Base-by-base conservation (phyloP, 2,329 filamentous ascomycete genomes). In the Penicillium sp. region DNA sequence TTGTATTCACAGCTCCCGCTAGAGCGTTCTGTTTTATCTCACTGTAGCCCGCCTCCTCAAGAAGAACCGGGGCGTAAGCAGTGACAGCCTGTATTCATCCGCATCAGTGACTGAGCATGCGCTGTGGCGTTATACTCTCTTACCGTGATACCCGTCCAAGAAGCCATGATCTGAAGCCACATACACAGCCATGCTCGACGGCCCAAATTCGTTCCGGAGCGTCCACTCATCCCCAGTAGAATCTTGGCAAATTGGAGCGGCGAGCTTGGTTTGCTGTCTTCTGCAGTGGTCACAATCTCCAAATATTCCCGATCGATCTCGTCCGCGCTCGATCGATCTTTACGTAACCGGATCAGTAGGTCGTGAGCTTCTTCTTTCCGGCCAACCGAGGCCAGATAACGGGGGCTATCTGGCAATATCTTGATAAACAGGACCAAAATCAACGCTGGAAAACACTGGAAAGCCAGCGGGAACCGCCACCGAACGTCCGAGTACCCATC, bases 1-100 rank as follows among this genome's bases (percentile, higher is more conserved):
- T 70, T 0, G 77, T 80, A 61, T 80, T 81, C 10, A 80, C 62
- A 7, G 76, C 74, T 6, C 79, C 79, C 1, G 78, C 74, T 9
- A 81, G 72, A 30, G 78, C 74, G 46, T 75, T 76, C 51, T 76
- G 65, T 13, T 58, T 64, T 28, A 65, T 55, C 39, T 55, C 71
- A 47, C 78, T 76, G 39, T 69, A 69, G 56, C 54, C 67, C 13
- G 66, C 67, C 30, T 65, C 63, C 8, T 57, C 48, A 9, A 69
- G 57, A 13, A 69, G 58, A 18, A 56, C 53, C 0, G 67, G 67
- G 2, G 67, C 68, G 46, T 69, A 70, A 6, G 67, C 67, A 13
- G 70, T 78, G 30, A 77, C 59, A 5, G 68, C 63, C 55, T 31
- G 10, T 68, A 56, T 6, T 7, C 6, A 20, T 11, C 13, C 11